phyloP scores from a whole-genome alignment of 2,329 filamentous ascomycete genomes.

The Xylaria sp. region DNA sequence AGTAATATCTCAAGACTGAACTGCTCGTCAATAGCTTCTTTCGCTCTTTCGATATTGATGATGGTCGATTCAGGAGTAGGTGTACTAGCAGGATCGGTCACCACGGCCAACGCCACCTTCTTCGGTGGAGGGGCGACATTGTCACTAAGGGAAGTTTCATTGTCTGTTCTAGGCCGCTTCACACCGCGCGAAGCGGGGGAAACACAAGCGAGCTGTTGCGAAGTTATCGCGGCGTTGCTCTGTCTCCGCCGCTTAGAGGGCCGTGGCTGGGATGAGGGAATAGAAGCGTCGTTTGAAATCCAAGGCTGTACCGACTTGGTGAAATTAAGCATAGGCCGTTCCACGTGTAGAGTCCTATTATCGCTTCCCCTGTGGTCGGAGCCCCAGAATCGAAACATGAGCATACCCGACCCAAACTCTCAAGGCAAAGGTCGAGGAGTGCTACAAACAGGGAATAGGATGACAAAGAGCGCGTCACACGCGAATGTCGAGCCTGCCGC shows the following conservation, averaged over 20 bases:
- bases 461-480: conserved; percentile 8
- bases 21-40: conserved; percentile 74
- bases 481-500: not conserved
- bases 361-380: conserved; percentile 55
- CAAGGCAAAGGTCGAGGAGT: conserved; percentile 14
- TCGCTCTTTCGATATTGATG: conserved; percentile 47
- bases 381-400: conserved; percentile 60
- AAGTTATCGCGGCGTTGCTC: conserved; percentile 33
- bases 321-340: conserved; percentile 37
- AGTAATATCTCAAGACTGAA: conserved; percentile 86
- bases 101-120: conserved; percentile 25
- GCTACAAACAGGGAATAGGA: conserved; percentile 5
- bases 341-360: conserved; percentile 39
- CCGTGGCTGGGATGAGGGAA: conserved; percentile 27
- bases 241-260: conserved; percentile 30
- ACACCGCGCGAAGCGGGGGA: conserved; percentile 31
- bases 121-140: conserved; percentile 31
- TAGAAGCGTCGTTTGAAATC: conserved; percentile 28
- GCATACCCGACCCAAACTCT: conserved; percentile 35
- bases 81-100: conserved; percentile 16
- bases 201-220: conserved; percentile 24
- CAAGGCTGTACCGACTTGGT: conserved; percentile 33
- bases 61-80: conserved; percentile 4
- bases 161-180: conserved; percentile 42
- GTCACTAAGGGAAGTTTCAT: conserved; percentile 23